A percentile compares a stretch with the other conserved stretches of the same genome.
Conservation (phyloP, 768 basidiomycete genomes). For the Fomitopsis serialis region DNA sequence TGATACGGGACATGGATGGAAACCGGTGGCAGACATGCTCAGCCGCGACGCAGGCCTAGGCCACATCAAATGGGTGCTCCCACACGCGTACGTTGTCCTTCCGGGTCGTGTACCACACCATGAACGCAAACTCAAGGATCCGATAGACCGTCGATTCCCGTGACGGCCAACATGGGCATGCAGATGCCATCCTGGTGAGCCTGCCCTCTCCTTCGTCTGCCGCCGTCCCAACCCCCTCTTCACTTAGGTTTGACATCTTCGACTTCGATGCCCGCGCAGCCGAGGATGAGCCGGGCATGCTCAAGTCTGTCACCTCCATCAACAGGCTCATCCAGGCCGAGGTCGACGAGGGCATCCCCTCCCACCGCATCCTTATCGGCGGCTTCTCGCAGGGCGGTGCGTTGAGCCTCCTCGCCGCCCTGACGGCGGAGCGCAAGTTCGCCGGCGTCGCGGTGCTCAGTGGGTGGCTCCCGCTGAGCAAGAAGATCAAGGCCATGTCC, state of each 20-base stretch:
- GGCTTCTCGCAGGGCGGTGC: constrained; percentile 88
- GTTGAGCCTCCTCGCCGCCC: constrained; percentile 70
- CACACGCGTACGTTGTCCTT: constrained; percentile 58
- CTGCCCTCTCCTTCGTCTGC: background rate
- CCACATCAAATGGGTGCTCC: constrained; percentile 88
- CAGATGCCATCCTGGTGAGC: constrained; percentile 72
- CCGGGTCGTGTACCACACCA: constrained; percentile 3
- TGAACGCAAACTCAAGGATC: background rate
- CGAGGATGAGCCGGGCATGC: constrained; percentile 80
- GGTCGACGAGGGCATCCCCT: constrained; percentile 61
- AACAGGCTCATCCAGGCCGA: constrained; percentile 71
- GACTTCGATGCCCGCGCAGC: constrained; percentile 25
- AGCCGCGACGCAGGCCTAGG: constrained; percentile 44
- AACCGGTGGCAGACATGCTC: constrained; percentile 69
- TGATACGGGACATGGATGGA: constrained; percentile 71
- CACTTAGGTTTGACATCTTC: constrained; percentile 72
- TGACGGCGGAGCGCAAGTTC: constrained; percentile 61
- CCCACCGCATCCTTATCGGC: constrained; percentile 73
- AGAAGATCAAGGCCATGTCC: constrained; percentile 65
- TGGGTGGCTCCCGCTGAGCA: constrained; percentile 69
- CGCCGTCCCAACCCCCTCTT: background rate
- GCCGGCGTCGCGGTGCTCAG: constrained; percentile 72
- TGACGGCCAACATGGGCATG: constrained; percentile 73
- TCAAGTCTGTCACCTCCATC: constrained; percentile 53
- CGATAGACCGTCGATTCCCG: constrained; percentile 46